These are phyloP conservation scores for Stylosanthes scabra DNA, from an alignment of 331 rosid species.

Conservation along the genomic window DNA sequence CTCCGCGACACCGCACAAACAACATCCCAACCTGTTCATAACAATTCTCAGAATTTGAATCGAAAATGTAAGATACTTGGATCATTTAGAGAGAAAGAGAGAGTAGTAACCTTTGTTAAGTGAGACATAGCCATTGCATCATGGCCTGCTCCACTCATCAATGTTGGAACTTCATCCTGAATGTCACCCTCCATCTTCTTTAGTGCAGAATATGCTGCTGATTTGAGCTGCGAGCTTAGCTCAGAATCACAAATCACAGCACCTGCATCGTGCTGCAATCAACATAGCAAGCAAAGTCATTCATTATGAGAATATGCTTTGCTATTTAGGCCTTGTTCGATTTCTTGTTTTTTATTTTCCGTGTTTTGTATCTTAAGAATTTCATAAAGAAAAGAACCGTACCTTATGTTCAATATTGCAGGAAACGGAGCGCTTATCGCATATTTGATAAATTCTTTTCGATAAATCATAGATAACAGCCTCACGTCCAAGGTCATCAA, in stretches of 20 bases:
- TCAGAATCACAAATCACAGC: slow-evolving; percentile 87
- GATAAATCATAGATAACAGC: slow-evolving; percentile 84
- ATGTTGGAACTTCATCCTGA: slow-evolving; percentile 69
- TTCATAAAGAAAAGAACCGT: slow-evolving; percentile 2
- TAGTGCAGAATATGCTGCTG: slow-evolving; percentile 73
- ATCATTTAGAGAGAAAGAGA: neutral
- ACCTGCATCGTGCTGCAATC: slow-evolving; percentile 86
- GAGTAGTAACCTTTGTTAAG: slow-evolving; percentile 74
- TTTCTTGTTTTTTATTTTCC: no score
- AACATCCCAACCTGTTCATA: slow-evolving; percentile 86
- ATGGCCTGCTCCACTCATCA: slow-evolving; percentile 99
- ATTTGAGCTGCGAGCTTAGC: slow-evolving; percentile 72
- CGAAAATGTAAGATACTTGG: no score
- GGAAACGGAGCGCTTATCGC: slow-evolving; percentile 84
- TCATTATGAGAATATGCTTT: neutral
- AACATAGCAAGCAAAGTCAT: slow-evolving; percentile 31
- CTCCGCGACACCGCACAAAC: slow-evolving; percentile 95
- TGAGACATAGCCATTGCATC: slow-evolving; percentile 98
- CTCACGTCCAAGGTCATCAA: slow-evolving; percentile 87
- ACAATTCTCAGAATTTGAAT: neutral
- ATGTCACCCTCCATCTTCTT: slow-evolving; percentile 75
- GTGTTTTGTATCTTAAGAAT: no score
- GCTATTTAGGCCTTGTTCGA: no score
- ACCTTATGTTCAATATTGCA: slow-evolving; percentile 89
- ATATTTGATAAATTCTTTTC: slow-evolving; percentile 68